Base-by-base conservation (phyloP, 2,329 filamentous ascomycete species). In the Neonectria coccinea region DNA sequence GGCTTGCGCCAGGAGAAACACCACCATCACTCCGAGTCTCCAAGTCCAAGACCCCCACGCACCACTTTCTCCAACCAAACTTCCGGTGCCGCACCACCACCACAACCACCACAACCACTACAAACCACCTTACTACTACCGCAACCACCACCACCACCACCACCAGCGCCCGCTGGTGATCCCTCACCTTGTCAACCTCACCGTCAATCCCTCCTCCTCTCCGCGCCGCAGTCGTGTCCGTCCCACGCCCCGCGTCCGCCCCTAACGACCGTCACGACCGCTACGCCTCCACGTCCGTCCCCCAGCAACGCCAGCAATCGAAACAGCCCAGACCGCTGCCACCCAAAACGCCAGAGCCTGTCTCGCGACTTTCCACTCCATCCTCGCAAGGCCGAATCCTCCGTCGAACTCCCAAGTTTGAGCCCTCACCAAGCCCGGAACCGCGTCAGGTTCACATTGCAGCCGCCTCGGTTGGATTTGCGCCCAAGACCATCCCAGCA, bases 231-330 rank as follows among this genome's bases (percentile, higher is more conserved):
- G 82, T 80, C 76, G 81, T 83, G 82, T 81, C 82, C 72, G 79
- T 76, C 75, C 77, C 76, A 77, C 79, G 73, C 61, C 73, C 79
- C 68, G 73, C 76, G 54, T 74, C 76, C 51, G 73, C 75, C 70
- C 76, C 76, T 85, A 75, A 85, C 81, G 84, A 86, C 84, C 81
- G 81, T 83, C 79, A 86, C 86, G 84, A 86, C 75, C 79, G 73
- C 79, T 76, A 86, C 83, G 83, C 83, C 74, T 78, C 79, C 73
- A 79, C 79, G 75, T 76, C 79, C 66, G 68, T 73, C 71, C 73
- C 76, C 76, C 80, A 80, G 78, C 80, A 82, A 81, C 81, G 79
- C 77, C 81, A 82, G 79, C 79, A 81, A 80, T 77, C 80, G 82
- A 81, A 82, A 79, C 79, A 81, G 60, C 44, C 63, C 45, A 71